These are phyloP conservation scores for Lophiotrema nucula DNA, from an alignment of 495 filamentous ascomycete genomes.

Conservation along the genomic window DNA sequence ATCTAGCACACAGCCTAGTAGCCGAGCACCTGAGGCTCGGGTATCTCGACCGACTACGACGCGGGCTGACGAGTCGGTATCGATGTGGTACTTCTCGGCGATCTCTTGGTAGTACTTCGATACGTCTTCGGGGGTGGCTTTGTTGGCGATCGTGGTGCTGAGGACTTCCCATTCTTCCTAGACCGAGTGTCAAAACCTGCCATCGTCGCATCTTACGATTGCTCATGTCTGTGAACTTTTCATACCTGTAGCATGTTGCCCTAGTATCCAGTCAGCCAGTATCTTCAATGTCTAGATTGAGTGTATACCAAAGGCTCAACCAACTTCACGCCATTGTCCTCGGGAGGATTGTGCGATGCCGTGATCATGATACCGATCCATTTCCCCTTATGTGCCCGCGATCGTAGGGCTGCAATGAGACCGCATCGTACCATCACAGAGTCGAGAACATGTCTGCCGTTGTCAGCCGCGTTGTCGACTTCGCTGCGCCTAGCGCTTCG, in stretches of 20 bases:
- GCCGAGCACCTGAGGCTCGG: constrained; percentile 79
- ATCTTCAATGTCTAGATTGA: neutral
- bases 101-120: constrained; percentile 72
- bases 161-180: constrained; percentile 81
- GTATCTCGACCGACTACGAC: constrained; percentile 93
- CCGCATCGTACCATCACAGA: constrained; percentile 89
- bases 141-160: constrained; percentile 85
- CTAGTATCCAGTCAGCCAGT: constrained; percentile 42
- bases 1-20: constrained; percentile 73
- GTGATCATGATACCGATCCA: constrained; percentile 99
- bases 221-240: no score
- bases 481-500: neutral
- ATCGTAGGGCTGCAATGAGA: constrained; percentile 84
- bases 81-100: constrained; percentile 69
- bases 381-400: constrained; percentile 80
- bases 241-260: constrained; percentile 92
- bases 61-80: constrained; percentile 64
- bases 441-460: constrained; percentile 61
- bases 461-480: constrained; percentile 13
- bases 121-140: constrained; percentile 68
- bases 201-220: no score
- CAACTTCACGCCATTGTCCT: constrained; percentile 97
- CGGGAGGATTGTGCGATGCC: constrained; percentile 93
- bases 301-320: constrained; percentile 81
- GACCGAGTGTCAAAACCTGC: no score